A percentile compares a stretch with the other conserved stretches of the same genome.
These are phyloP conservation scores for Sphaerosporella brunnea DNA, from an alignment of 495 filamentous ascomycete genomes.

Conservation along the genomic window DNA sequence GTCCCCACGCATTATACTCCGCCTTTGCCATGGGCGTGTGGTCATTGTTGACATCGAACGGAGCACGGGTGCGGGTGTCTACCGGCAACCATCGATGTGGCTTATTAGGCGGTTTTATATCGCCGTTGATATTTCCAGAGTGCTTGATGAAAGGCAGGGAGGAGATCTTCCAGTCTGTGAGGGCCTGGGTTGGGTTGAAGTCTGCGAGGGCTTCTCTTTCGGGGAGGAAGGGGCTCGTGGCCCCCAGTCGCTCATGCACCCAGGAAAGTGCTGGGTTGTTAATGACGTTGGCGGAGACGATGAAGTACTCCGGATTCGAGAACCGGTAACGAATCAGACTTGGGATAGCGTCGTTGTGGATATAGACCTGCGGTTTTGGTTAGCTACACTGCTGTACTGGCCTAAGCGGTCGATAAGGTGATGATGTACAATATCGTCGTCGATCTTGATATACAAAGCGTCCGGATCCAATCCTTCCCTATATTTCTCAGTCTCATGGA, in stretches of 20 bases:
- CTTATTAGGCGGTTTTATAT: not conserved
- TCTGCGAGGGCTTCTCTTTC: not conserved
- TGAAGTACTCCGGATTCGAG: not conserved
- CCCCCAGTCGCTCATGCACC: not conserved
- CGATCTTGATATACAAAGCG: not conserved
- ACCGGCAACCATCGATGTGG: not conserved
- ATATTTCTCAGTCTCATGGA: not conserved
- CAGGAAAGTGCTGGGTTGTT: not conserved
- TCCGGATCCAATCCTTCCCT: not conserved
- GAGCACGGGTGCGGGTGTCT: no score
- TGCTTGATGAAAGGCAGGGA: not conserved
- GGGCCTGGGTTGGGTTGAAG: not conserved
- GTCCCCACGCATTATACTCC: not conserved
- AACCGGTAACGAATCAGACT: not conserved
- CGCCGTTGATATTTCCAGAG: not conserved
- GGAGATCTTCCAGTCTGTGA: not conserved
- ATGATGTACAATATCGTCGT: not conserved
- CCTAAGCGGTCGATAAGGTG: no score
- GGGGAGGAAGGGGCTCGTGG: not conserved
- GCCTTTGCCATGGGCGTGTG: not conserved
- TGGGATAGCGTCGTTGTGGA: not conserved
- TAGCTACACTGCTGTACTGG: no score
- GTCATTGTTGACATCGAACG: not conserved
- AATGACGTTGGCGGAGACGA: not conserved
- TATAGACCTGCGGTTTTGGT: not conserved